phyloP scores from a whole-genome alignment of 1,284 basidiomycete genomes.

The Vanrija humicola region DNA sequence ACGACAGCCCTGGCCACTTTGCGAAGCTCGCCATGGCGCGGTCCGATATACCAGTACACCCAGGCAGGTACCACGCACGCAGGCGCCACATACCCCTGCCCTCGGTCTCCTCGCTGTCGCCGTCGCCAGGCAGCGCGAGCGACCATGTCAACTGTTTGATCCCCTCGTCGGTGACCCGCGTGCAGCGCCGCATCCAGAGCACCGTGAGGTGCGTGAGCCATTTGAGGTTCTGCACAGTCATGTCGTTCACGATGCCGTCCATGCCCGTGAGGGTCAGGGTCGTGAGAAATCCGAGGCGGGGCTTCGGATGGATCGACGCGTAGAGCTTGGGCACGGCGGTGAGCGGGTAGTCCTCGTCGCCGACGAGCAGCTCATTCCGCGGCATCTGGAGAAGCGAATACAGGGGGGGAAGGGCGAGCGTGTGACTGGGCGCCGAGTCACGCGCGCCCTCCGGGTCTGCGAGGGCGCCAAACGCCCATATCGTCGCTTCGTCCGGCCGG shows the following conservation, averaged over 20 bases:
- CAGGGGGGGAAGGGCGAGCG: slow-evolving; percentile 22
- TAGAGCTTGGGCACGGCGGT: slow-evolving; percentile 27
- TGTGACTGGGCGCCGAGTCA: slow-evolving; percentile 5
- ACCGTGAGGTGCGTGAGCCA: slow-evolving; percentile 33
- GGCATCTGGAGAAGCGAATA: slow-evolving; percentile 19
- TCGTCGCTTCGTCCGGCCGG: slow-evolving; percentile 36
- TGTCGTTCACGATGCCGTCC: slow-evolving; percentile 25
- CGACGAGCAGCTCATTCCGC: slow-evolving; percentile 7
- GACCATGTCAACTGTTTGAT: slow-evolving; percentile 28
- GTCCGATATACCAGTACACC: slow-evolving; percentile 27
- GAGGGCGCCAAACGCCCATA: slow-evolving; percentile 32
- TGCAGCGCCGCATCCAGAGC: slow-evolving; percentile 32
- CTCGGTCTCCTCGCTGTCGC: neutral
- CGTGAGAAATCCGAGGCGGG: slow-evolving; percentile 24
- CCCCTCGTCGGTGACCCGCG: slow-evolving; percentile 27
- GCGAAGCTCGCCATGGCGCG: slow-evolving; percentile 28
- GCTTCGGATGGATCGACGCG: neutral
- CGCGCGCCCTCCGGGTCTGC: slow-evolving; percentile 21
- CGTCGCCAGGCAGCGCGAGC: slow-evolving; percentile 10
- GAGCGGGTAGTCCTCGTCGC: slow-evolving; percentile 27
- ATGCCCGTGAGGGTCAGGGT: slow-evolving; percentile 31
- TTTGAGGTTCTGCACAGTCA: slow-evolving; percentile 22
- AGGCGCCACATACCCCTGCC: slow-evolving; percentile 26
- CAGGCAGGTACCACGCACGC: slow-evolving; percentile 25
- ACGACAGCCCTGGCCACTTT: slow-evolving; percentile 34